phyloP scores from a whole-genome alignment of 2,329 filamentous ascomycete genomes.

The Aspergillus tanneri region DNA sequence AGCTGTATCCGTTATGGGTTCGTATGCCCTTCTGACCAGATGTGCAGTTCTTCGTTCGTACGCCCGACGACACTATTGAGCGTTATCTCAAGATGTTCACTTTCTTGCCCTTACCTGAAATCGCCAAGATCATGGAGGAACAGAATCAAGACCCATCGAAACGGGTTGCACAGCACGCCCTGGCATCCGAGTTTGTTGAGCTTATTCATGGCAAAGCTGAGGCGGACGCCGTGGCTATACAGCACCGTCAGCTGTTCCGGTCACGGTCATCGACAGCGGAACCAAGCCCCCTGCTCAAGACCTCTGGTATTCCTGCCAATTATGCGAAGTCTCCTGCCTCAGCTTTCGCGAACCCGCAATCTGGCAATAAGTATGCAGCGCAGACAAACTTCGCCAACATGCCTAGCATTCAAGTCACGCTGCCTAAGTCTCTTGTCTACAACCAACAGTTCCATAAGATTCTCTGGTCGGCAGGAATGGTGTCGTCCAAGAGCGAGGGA shows the following conservation, averaged over 20 bases:
- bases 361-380: slow-evolving; percentile 41
- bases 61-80: slow-evolving; percentile 77
- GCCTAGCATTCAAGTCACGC: slow-evolving; percentile 38
- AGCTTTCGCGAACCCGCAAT: slow-evolving; percentile 30
- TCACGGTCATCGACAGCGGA: slow-evolving; percentile 34
- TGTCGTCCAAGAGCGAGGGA: slow-evolving; percentile 52
- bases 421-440: slow-evolving; percentile 52
- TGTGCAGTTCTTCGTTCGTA: slow-evolving; percentile 79
- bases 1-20: not conserved
- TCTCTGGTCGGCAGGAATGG: slow-evolving; percentile 53
- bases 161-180: slow-evolving; percentile 75
- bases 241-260: slow-evolving; percentile 53
- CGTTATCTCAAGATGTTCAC: slow-evolving; percentile 85
- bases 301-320: slow-evolving; percentile 17
- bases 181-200: slow-evolving; percentile 78
- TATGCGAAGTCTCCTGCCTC: slow-evolving; percentile 24
- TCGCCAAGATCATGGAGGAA: slow-evolving; percentile 64
- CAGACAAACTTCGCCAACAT: slow-evolving; percentile 43
- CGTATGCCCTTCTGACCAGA: slow-evolving; percentile 19
- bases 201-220: slow-evolving; percentile 70
- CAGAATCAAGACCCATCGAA: slow-evolving; percentile 68
- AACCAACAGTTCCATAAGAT: slow-evolving; percentile 51
- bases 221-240: slow-evolving; percentile 61
- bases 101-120: slow-evolving; percentile 72
- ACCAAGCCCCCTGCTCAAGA: slow-evolving; percentile 32